Base-by-base conservation (phyloP, 257 asterid species). In the Ehretia macrophylla region DNA sequence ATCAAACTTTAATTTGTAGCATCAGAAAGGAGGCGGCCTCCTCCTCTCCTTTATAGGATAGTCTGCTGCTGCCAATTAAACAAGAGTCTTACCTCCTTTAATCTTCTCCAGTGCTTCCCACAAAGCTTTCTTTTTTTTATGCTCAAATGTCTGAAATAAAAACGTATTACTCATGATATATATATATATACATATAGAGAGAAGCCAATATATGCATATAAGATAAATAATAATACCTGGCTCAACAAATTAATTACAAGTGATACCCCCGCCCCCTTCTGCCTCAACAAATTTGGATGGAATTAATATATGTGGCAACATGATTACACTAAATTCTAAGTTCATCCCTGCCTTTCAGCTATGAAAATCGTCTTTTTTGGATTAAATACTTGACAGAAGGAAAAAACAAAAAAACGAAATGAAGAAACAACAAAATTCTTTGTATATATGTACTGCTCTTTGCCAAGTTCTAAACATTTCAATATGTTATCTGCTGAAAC, bases 71-170 rank as follows among this genome's bases (percentile, higher is more conserved):
- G 18, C 1, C 46, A 27, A 45, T 19, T 18, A 19, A 17, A 16
- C 48, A n/a, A n/a, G 47, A 58, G 14, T 49, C 66, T 57, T 77
- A 82, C 98, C 96, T 18, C 78, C 87, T 81, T 91, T 88, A 63
- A 91, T 88, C 74, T 87, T 91, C 86, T 87, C 96, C 47, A 91
- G 83, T 62, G 98, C 97, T 75, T 92, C 96, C 39, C 79, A 82
- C 83, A 88, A 71, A 22, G 95, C 81, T 27, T 58, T 23, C 71
- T 87, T 88, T 64, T 64, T 79, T 60, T 76, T 88, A 70, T 59
- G 84, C 42, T 68, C 78, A 55, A 92, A 92, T 14, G 93, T 69
- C 98, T 92, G 68, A 51, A 73, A 72, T 50, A 32, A 48, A 50
- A 63, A 59, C 11, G 17, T 40, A 18, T 49, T 22, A 5, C 18